Base-by-base conservation (phyloP, 805 yeast species). In the Yueomyces sinensis region DNA sequence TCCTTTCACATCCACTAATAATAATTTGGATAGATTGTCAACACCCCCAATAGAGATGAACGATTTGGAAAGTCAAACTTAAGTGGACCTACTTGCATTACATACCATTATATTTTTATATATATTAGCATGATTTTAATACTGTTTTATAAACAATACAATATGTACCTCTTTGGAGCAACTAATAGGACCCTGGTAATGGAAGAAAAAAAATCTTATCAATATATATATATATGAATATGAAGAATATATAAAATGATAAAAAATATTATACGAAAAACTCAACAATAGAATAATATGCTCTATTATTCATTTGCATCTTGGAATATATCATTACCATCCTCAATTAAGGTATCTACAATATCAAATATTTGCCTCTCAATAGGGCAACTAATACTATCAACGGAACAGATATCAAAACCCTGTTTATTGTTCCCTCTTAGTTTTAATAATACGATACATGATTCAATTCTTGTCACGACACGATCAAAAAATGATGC, bases 381-480 rank as follows among this genome's bases (percentile, higher is more conserved):
- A 25, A 11, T 11, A 6, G 28, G 28, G 13, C 28, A 25, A 25
- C 15, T 13, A 5, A n/a, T 9, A 25, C 28, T n/a, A n/a, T 9
- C 13, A 13, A n/a, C 13, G 15, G 28, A 11, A 25, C 28, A 25
- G 5, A 25, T 25, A 11, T 25, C 28, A 9, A 25, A n/a, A 9
- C 28, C 28, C 13, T n/a, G 6, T 5, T 7, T 9, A 5, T n/a
- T n/a, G 13, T 49, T 46, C 41, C 66, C 69, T 37, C 74, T 63
- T 25, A 71, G 37, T 17, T 59, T 53, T 34, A 73, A 44, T 31
- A 64, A 41, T 1, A 67, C 61, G n/a, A 71, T 70, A 39, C 72
- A 63, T 34, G 73, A 67, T 49, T 82, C 94, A 29, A 82, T 61
- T 51, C 93, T 65, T 0, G 86, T 72, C 11, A 79, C 70, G 19